phyloP scores from a whole-genome alignment of 2,329 filamentous ascomycete species.

The Trichoderma sp. region DNA sequence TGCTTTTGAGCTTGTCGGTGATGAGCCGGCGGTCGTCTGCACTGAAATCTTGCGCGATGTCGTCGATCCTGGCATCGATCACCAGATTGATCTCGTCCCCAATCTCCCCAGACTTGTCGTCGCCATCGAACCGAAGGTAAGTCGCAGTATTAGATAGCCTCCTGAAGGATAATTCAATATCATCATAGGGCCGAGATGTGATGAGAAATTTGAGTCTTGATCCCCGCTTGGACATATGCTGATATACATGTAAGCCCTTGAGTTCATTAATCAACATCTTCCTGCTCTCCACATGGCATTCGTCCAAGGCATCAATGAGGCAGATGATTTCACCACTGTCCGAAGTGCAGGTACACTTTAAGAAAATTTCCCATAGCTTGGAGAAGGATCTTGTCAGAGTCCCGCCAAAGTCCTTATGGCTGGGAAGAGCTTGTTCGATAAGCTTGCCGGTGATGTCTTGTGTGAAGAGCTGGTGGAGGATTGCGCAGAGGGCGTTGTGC shows the following conservation, averaged over 20 bases:
- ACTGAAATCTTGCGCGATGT: constrained; percentile 28
- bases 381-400: constrained; percentile 11
- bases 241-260: constrained; percentile 30
- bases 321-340: constrained; percentile 35
- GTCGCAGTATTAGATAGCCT: constrained; percentile 9
- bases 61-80: constrained; percentile 34
- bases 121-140: constrained; percentile 36
- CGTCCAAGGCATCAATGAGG: constrained; percentile 41
- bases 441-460: constrained; percentile 26
- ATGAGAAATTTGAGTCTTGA: constrained; percentile 40
- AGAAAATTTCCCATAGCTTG: constrained; percentile 26
- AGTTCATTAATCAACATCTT: constrained; percentile 27
- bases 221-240: not conserved
- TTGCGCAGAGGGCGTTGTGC: constrained; percentile 32
- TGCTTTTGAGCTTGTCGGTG: constrained; percentile 35
- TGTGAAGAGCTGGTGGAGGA: constrained; percentile 38
- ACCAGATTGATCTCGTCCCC: constrained; percentile 39
- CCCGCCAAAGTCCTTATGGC: constrained; percentile 8
- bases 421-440: constrained; percentile 6
- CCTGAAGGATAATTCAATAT: constrained; percentile 30
- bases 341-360: constrained; percentile 17
- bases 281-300: constrained; percentile 34
- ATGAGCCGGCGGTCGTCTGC: constrained; percentile 31
- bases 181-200: constrained; percentile 39
- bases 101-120: constrained; percentile 37